phyloP scores from a whole-genome alignment of 768 basidiomycete species.

The Phylloporus sp. region DNA sequence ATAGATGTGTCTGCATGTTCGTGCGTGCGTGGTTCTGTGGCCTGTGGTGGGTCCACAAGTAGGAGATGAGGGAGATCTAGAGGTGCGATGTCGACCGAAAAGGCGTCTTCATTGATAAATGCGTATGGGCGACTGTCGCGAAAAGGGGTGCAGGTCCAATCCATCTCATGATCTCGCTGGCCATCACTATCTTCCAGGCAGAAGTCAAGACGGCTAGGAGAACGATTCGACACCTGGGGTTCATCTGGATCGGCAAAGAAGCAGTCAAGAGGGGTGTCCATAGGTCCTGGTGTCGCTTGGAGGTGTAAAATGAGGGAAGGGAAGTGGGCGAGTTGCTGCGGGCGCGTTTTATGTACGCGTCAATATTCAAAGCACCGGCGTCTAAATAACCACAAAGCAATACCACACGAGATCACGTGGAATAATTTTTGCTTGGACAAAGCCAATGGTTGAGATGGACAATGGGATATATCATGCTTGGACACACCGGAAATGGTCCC shows the following conservation, averaged over 20 bases:
- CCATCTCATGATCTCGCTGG: constrained; percentile 4
- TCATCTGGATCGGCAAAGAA: constrained; percentile 14
- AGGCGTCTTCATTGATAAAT: constrained; percentile 8
- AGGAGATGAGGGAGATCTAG: background rate
- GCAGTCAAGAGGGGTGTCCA: constrained; percentile 9
- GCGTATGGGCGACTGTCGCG: background rate
- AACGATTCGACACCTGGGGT: constrained; percentile 35
- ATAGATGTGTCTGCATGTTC: constrained; percentile 7
- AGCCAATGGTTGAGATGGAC: constrained; percentile 4
- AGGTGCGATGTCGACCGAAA: background rate
- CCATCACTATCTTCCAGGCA: constrained; percentile 8
- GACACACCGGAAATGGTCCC: constrained; percentile 18
- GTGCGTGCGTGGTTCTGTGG: constrained; percentile 13
- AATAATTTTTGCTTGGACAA: constrained; percentile 11
- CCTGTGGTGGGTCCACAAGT: constrained; percentile 1
- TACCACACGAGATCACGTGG: constrained; percentile 27
- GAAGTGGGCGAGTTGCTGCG: background rate
- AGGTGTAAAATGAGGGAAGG: background rate
- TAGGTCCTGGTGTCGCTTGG: background rate
- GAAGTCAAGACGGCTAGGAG: constrained; percentile 49
- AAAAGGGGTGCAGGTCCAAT: constrained; percentile 11
- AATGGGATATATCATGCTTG: constrained; percentile 1
- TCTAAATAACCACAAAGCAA: constrained; percentile 22
- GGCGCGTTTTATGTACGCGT: constrained; percentile 10
- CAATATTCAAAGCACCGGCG: constrained; percentile 5